Conservation (phyloP, 148 eudicot genomes). For the Chenopodium quinoa region DNA sequence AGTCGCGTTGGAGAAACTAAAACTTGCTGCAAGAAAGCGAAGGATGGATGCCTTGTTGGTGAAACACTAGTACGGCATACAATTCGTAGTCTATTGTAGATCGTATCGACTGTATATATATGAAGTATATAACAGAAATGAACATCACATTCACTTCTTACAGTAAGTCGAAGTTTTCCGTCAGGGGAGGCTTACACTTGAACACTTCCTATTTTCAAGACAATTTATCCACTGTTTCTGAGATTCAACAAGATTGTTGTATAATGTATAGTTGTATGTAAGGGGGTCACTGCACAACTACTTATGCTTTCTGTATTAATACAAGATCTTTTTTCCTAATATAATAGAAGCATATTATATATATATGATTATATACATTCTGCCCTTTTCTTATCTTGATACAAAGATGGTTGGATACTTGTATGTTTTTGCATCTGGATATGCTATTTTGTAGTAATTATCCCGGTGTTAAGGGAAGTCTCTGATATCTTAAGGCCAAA, state of each 20-base stretch:
- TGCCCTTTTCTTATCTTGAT: neutral
- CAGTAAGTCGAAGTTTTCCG: neutral
- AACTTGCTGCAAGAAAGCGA: slow-evolving; percentile 77
- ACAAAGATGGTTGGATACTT: neutral
- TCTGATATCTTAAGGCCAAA: too few species aligned
- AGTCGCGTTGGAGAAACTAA: slow-evolving; percentile 84
- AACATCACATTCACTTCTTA: slow-evolving; percentile 17
- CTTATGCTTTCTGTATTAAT: slow-evolving; percentile 10
- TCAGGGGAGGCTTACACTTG: neutral
- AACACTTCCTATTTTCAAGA: neutral
- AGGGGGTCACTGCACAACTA: neutral
- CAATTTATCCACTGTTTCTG: neutral
- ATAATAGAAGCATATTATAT: neutral
- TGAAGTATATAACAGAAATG: slow-evolving; percentile 17
- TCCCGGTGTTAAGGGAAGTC: neutral
- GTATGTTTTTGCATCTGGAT: neutral
- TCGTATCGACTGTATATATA: slow-evolving; percentile 32
- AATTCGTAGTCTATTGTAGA: slow-evolving; percentile 21
- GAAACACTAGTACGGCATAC: slow-evolving; percentile 40
- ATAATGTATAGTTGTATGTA: slow-evolving; percentile 23
- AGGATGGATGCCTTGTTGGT: slow-evolving; percentile 69
- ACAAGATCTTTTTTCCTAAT: neutral
- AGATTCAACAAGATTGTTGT: slow-evolving; percentile 8
- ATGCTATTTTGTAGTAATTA: neutral
- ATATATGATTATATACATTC: neutral